Percentiles rank a stretch among this genome's conserved stretches.
Conservation (phyloP, 306 rosid genomes). For the Carpinus viminea region DNA sequence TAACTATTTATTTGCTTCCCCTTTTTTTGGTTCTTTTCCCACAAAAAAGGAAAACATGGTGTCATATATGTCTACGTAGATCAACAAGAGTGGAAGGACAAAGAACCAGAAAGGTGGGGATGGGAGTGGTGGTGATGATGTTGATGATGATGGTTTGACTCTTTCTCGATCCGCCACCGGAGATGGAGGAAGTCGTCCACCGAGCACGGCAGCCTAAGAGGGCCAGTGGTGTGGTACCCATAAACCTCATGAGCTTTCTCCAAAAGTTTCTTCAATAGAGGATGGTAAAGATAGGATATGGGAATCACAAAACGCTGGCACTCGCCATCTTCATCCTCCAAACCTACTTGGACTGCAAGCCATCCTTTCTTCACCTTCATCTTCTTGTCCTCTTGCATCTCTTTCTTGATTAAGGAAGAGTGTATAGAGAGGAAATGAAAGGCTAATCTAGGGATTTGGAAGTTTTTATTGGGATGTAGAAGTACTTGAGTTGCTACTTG, state of each 20-base stretch:
- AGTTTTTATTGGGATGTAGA: not conserved
- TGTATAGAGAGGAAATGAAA: not conserved
- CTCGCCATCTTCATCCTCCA: constrained; percentile 51
- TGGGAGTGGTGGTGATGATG: not conserved
- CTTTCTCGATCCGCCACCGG: constrained; percentile 63
- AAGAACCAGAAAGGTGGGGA: constrained; percentile 16
- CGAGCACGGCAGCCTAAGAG: constrained; percentile 69
- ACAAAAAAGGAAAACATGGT: not conserved
- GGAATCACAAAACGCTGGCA: constrained; percentile 56
- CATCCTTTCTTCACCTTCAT: constrained; percentile 80
- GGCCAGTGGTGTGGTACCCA: constrained; percentile 73
- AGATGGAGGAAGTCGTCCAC: constrained; percentile 68
- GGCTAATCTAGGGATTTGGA: not conserved
- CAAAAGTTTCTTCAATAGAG: constrained; percentile 56
- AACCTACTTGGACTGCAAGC: constrained; percentile 61
- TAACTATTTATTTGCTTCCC: not conserved
- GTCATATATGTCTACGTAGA: not conserved
- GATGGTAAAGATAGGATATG: constrained; percentile 64
- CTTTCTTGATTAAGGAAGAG: not conserved
- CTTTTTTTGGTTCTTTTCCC: not conserved
- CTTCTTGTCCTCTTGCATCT: constrained; percentile 41
- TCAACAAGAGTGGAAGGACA: constrained; percentile 59
- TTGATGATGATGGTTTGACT: constrained; percentile 30
- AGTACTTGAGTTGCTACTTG: not conserved
- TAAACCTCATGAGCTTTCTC: constrained; percentile 67